Evolutionary conservation across 139 green algal species (phyloP).

Genomic region (Desmodesmus armatus): DNA sequence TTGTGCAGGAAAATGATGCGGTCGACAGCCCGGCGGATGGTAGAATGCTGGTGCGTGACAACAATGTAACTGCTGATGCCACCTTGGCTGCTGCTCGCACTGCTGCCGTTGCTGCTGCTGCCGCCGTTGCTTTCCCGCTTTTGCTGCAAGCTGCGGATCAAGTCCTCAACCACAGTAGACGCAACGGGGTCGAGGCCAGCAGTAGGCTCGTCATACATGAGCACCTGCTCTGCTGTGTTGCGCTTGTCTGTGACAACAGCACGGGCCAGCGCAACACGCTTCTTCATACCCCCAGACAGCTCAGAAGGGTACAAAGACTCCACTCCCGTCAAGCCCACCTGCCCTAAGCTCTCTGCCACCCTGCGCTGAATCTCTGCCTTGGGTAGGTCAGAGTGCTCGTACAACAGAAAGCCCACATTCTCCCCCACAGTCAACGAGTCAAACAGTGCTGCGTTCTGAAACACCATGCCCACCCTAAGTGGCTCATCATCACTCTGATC

Average conservation of each 20-base stretch:
- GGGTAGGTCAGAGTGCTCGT: conserved; percentile 91
- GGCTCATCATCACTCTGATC: conserved; percentile 72
- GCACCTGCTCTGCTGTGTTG: conserved; percentile 74
- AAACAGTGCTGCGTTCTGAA: conserved; percentile 98
- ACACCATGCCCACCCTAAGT: conserved; percentile 91
- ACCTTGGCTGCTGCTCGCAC: conserved; percentile 21
- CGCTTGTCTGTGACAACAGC: conserved; percentile 58
- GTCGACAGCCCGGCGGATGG: conserved; percentile 95
- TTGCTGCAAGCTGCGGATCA: conserved; percentile 88
- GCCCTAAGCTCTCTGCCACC: conserved; percentile 83
- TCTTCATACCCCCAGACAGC: conserved; percentile 98
- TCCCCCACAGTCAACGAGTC: conserved; percentile 97
- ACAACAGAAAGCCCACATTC: conserved; percentile 96
- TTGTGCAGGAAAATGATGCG: conserved; percentile 97
- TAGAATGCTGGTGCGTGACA: conserved; percentile 98
- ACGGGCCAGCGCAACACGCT: conserved; percentile 95
- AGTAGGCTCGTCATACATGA: conserved; percentile 99
- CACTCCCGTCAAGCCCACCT: conserved; percentile 93
- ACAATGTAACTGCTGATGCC: conserved; percentile 96
- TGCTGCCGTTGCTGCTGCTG: conserved; percentile 43
- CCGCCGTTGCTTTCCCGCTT: background rate
- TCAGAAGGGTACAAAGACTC: conserved; percentile 92
- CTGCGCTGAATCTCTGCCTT: conserved; percentile 74
- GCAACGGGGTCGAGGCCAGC: conserved; percentile 98
- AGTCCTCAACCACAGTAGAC: conserved; percentile 96